Evolutionary conservation across 768 basidiomycete genomes (phyloP).

Genomic region (Pleurotus sapidus): DNA sequence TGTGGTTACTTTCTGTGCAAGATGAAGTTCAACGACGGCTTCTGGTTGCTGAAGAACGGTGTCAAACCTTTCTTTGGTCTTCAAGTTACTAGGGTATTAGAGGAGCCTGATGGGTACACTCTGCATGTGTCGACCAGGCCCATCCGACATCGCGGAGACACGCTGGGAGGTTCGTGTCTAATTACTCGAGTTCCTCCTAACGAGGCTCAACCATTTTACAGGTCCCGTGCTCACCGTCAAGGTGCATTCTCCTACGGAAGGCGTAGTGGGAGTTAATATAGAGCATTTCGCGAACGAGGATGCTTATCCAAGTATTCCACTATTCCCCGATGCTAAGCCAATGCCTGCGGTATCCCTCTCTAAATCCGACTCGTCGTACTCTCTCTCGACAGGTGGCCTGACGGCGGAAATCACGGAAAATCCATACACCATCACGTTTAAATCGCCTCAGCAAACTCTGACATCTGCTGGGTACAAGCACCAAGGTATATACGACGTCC

Average conservation of each 20-base stretch:
- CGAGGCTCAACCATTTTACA: slow-evolving; percentile 17
- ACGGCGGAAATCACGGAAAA: slow-evolving; percentile 55
- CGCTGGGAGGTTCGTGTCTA: slow-evolving; percentile 44
- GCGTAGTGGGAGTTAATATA: slow-evolving; percentile 55
- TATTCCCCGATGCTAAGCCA: slow-evolving; percentile 61
- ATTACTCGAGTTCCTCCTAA: background rate
- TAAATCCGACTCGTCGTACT: slow-evolving; percentile 24
- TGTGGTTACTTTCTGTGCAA: background rate
- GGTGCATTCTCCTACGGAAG: slow-evolving; percentile 53
- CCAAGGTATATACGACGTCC: slow-evolving; percentile 55
- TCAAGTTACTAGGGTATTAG: slow-evolving; percentile 51
- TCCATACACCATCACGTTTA: slow-evolving; percentile 63
- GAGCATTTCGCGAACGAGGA: slow-evolving; percentile 46
- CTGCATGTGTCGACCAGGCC: slow-evolving; percentile 60
- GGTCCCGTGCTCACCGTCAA: slow-evolving; percentile 50
- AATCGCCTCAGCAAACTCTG: slow-evolving; percentile 40
- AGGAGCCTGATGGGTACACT: slow-evolving; percentile 45
- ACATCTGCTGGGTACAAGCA: slow-evolving; percentile 54
- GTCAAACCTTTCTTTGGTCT: slow-evolving; percentile 60
- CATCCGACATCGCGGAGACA: slow-evolving; percentile 62
- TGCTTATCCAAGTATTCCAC: slow-evolving; percentile 45
- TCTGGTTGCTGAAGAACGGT: slow-evolving; percentile 65
- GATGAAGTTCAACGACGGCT: slow-evolving; percentile 76
- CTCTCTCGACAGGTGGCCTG: slow-evolving; percentile 45
- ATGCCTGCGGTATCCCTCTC: slow-evolving; percentile 39